Percentiles rank a stretch among this genome's conserved stretches.
Evolutionary conservation across 192 early-diverging fungal genomes (phyloP).

Genomic region (Coemansia sp.): DNA sequence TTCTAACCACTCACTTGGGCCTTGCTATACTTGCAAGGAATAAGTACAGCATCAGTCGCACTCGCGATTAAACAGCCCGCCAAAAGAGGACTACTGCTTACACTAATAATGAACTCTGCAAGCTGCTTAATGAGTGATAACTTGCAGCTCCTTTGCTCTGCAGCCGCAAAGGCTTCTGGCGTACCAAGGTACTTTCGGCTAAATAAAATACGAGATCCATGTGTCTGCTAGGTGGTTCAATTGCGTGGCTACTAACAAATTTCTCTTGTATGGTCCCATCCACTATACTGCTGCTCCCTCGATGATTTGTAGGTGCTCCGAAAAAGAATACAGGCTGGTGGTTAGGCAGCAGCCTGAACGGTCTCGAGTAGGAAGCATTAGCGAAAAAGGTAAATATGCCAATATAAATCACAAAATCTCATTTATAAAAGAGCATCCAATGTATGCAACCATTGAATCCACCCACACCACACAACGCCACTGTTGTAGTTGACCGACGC

Average conservation of each 20-base stretch:
- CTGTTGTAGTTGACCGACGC: slow-evolving; percentile 46
- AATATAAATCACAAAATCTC: slow-evolving; percentile 13
- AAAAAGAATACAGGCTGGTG: slow-evolving; percentile 55
- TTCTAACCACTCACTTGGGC: background rate
- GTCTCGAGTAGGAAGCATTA: slow-evolving; percentile 85
- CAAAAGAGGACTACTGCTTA: background rate
- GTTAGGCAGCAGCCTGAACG: slow-evolving; percentile 87
- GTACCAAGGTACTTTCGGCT: slow-evolving; percentile 9
- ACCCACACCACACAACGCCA: too few relatives aligned
- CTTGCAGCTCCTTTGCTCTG: slow-evolving; percentile 49
- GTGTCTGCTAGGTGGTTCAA: background rate
- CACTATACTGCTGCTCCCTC: too few relatives aligned
- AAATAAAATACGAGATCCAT: too few relatives aligned
- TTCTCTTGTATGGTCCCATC: too few relatives aligned
- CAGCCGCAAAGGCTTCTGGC: slow-evolving; percentile 29
- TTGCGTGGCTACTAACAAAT: background rate
- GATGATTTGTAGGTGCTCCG: slow-evolving; percentile 7
- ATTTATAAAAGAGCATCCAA: background rate
- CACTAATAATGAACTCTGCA: slow-evolving; percentile 5
- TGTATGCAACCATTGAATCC: too few relatives aligned
- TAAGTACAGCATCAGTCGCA: background rate
- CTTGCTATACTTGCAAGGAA: background rate
- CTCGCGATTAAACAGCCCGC: background rate
- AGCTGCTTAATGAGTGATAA: slow-evolving; percentile 21
- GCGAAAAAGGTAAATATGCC: slow-evolving; percentile 74